Conservation (phyloP, 352 stramenopile genomes). For the Phytophthora pisi region DNA sequence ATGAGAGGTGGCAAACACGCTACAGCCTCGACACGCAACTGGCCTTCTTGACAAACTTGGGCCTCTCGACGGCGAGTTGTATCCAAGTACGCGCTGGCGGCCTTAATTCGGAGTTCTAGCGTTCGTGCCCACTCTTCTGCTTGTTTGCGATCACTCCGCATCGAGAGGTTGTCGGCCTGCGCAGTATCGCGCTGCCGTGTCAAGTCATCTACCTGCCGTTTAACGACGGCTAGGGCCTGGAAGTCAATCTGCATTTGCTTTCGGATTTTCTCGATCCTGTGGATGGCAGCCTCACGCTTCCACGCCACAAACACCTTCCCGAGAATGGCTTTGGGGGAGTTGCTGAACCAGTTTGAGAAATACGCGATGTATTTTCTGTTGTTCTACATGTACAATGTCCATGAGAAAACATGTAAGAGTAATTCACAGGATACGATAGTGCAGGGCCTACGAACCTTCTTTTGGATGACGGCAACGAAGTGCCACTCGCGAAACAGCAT, state of each 20-base stretch:
- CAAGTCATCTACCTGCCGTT: constrained; percentile 64
- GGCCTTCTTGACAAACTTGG: constrained; percentile 63
- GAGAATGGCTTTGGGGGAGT: constrained; percentile 55
- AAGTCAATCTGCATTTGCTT: constrained; percentile 45
- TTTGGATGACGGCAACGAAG: constrained; percentile 56
- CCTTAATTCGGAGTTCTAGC: constrained; percentile 63
- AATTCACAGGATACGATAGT: not conserved
- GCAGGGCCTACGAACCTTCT: constrained; percentile 47
- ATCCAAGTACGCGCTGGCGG: constrained; percentile 58
- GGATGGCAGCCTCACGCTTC: constrained; percentile 44
- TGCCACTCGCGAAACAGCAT: constrained; percentile 78
- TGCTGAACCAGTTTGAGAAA: constrained; percentile 74
- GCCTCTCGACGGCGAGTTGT: constrained; percentile 51
- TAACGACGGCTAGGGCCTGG: constrained; percentile 39
- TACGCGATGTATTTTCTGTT: constrained; percentile 76
- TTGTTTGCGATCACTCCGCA: constrained; percentile 68
- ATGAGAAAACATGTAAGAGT: not conserved
- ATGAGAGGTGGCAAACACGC: constrained; percentile 67
- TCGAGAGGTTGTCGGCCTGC: constrained; percentile 56
- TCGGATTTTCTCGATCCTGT: constrained; percentile 41
- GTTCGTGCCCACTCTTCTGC: constrained; percentile 54
- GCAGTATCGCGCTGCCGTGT: constrained; percentile 50
- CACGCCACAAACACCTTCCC: constrained; percentile 60
- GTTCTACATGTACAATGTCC: constrained; percentile 39
- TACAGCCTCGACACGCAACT: constrained; percentile 67